A percentile compares a stretch with the other conserved stretches of the same genome.
These are phyloP conservation scores for Fusarium ambrosium DNA, from an alignment of 2,329 filamentous ascomycete species.

Conservation along the genomic window DNA sequence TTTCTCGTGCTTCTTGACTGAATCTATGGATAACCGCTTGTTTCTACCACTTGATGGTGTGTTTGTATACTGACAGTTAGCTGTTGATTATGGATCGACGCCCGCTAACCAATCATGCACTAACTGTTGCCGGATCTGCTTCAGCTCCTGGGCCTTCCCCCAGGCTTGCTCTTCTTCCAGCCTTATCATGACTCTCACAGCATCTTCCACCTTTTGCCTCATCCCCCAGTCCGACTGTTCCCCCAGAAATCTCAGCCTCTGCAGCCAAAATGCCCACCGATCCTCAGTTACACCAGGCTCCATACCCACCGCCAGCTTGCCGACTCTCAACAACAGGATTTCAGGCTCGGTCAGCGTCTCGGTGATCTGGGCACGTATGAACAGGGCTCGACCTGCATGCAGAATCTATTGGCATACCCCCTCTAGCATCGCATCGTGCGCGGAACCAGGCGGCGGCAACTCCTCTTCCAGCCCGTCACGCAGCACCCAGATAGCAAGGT, in stretches of 20 bases:
- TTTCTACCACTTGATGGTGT: not conserved
- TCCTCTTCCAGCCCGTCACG: constrained; percentile 49
- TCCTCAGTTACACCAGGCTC: constrained; percentile 42
- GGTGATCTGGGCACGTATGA: constrained; percentile 27
- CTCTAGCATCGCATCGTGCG: constrained; percentile 39
- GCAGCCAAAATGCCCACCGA: constrained; percentile 51
- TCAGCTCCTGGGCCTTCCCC: too few species aligned
- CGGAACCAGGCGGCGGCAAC: constrained; percentile 23
- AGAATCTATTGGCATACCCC: constrained; percentile 49
- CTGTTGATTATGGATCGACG: not conserved
- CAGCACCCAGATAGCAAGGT: constrained; percentile 50
- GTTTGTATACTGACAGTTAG: not conserved
- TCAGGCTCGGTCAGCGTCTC: constrained; percentile 39
- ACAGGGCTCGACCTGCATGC: constrained; percentile 47
- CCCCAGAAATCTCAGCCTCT: constrained; percentile 44
- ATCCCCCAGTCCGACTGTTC: constrained; percentile 32
- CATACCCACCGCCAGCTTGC: constrained; percentile 30
- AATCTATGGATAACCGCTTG: not conserved
- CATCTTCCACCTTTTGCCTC: constrained; percentile 39
- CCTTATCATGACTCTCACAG: constrained; percentile 38
- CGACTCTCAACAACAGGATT: constrained; percentile 36
- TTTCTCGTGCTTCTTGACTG: not conserved
- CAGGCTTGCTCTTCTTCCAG: constrained; percentile 28
- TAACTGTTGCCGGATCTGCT: not conserved
- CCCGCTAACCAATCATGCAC: not conserved